phyloP scores from a whole-genome alignment of 2,329 filamentous ascomycete species.

The Bipolaris sorokiniana region DNA sequence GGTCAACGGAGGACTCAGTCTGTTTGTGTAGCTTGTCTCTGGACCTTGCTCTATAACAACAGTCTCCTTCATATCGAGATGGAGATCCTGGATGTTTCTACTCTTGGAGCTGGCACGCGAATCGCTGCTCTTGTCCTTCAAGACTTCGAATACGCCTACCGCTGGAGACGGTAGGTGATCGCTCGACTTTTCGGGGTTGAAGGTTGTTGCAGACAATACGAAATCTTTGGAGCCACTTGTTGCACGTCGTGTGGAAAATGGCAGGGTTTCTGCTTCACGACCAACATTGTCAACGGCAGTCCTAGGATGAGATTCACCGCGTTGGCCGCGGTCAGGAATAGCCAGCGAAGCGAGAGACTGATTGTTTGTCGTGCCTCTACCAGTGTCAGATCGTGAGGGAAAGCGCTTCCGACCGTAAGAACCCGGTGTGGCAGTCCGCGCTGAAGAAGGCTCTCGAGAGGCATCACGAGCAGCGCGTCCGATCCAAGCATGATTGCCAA shows the following conservation, averaged over 20 bases:
- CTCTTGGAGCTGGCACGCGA: constrained; percentile 75
- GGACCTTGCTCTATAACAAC: constrained; percentile 45
- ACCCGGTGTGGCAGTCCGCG: constrained; percentile 62
- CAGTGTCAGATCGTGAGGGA: constrained; percentile 55
- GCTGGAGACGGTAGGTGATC: constrained; percentile 68
- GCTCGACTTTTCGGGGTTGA: constrained; percentile 36
- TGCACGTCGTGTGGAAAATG: constrained; percentile 43
- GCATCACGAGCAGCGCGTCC: constrained; percentile 39
- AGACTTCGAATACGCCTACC: constrained; percentile 66
- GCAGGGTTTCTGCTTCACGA: constrained; percentile 50
- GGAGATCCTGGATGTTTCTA: constrained; percentile 76
- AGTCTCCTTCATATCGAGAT: constrained; percentile 54
- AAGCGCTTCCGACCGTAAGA: constrained; percentile 71
- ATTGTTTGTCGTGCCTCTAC: constrained; percentile 41
- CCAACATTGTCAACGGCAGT: constrained; percentile 49
- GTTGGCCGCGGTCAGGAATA: constrained; percentile 46
- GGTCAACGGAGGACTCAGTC: constrained; percentile 55
- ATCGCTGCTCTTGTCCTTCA: constrained; percentile 67
- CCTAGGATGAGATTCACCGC: constrained; percentile 37
- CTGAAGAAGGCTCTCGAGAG: constrained; percentile 55
- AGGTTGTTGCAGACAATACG: constrained; percentile 48
- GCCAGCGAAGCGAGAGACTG: constrained; percentile 43
- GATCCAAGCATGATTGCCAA: constrained; percentile 51
- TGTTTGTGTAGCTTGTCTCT: constrained; percentile 56
- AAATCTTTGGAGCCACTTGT: constrained; percentile 65